Base-by-base conservation (phyloP, 495 filamentous ascomycete species). In the Rhypophila decipiens region DNA sequence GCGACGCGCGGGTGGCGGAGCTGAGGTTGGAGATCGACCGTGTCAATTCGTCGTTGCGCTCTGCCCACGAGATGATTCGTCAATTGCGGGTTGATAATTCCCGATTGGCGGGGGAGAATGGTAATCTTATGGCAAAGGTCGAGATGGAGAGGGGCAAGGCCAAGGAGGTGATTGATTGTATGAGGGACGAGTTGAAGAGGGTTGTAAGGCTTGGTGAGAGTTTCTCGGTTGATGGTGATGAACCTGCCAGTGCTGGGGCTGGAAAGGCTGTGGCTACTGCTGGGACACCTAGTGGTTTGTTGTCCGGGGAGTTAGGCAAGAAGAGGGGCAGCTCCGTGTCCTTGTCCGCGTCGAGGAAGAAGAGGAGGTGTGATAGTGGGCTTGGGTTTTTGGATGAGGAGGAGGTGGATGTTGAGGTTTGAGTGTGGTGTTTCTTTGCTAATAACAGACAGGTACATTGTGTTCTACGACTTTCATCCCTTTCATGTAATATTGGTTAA, bases 381-480 rank as follows among this genome's bases (percentile, higher is more conserved):
- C 57, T 86, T 58, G 83, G 73, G 11, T 73, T 86, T 29, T 58
- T 82, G 57, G 75, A 82, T 18, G 80, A 85, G 46, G 82, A 82
- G 36, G 72, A 76, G 34, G 72, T 55, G 22, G 61, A 47, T 18
- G 34, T 51, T 15, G 41, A 43, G n/a, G 39, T 38, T n/a, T n/a
- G n/a, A n/a, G n/a, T n/a, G n/a, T n/a, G n/a, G n/a, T n/a, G n/a
- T n/a, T n/a, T n/a, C n/a, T n/a, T n/a, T n/a, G n/a, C n/a, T n/a
- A n/a, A n/a, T n/a, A n/a, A n/a, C n/a, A n/a, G n/a, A n/a, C n/a
- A n/a, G n/a, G n/a, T n/a, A n/a, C n/a, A n/a, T n/a, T n/a, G n/a
- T n/a, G n/a, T n/a, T n/a, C n/a, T n/a, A n/a, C n/a, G n/a, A n/a
- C n/a, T n/a, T n/a, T n/a, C n/a, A n/a, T n/a, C n/a, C n/a, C n/a